Evolutionary conservation across 805 yeast species (phyloP).

Genomic region (Schizosaccharomyces lindneri): DNA sequence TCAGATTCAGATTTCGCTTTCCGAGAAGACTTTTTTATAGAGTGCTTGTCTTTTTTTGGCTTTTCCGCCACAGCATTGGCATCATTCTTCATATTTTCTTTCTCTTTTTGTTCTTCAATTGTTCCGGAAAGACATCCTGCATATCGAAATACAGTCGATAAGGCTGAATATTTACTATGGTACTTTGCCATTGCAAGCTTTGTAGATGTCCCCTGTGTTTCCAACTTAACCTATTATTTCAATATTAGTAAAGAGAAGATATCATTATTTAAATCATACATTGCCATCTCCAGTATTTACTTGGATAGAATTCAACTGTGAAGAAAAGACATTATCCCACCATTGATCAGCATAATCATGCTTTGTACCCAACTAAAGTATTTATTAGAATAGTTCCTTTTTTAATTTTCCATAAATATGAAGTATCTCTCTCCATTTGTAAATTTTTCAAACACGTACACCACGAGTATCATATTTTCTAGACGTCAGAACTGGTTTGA

Average conservation of each 20-base stretch:
- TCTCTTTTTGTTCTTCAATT: background rate
- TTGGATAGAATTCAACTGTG: background rate
- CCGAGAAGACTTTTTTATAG: background rate
- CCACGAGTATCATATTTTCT: conserved; percentile 2
- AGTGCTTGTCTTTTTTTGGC: background rate
- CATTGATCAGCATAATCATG: background rate
- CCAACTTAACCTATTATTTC: background rate
- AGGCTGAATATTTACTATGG: background rate
- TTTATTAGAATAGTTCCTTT: background rate
- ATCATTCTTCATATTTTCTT: background rate
- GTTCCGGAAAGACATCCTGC: background rate
- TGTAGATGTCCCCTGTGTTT: background rate
- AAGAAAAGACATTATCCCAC: conserved; percentile 1
- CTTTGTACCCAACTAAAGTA: background rate
- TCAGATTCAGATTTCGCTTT: background rate
- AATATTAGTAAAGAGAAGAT: background rate
- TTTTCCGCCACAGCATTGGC: background rate
- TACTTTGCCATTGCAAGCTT: background rate
- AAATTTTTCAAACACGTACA: background rate
- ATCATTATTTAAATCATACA: background rate
- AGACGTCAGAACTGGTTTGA: conserved; percentile 1
- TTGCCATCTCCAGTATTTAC: background rate
- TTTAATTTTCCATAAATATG: background rate
- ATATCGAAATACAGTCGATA: background rate
- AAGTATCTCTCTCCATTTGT: background rate